phyloP scores from a whole-genome alignment of 192 early-diverging fungal genomes.

The Helicostylum pulchrum region DNA sequence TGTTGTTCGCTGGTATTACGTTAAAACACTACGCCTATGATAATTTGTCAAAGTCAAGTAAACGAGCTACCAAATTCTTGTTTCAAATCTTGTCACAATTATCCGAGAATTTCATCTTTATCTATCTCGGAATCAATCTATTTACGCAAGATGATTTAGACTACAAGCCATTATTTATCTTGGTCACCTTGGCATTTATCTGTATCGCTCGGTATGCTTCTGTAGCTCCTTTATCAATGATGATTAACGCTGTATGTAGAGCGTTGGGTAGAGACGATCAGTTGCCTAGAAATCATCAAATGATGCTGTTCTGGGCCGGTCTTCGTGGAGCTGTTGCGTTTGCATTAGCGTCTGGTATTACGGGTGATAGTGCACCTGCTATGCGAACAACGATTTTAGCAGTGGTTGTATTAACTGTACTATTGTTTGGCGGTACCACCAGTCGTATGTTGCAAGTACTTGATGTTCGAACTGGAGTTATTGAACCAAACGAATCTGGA shows the following conservation, averaged over 20 bases:
- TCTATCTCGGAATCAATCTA: conserved; percentile 91
- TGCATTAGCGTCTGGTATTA: conserved; percentile 84
- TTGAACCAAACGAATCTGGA: conserved; percentile 44
- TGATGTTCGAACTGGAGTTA: conserved; percentile 73
- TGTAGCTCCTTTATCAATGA: conserved; percentile 75
- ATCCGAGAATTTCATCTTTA: conserved; percentile 96
- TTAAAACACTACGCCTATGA: conserved; percentile 93
- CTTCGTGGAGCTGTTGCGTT: conserved; percentile 96
- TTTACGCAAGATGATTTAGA: conserved; percentile 76
- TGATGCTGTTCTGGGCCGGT: conserved; percentile 96
- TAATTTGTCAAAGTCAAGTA: conserved; percentile 76
- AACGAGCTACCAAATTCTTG: conserved; percentile 84
- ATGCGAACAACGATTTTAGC: conserved; percentile 88
- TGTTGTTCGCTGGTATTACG: conserved; percentile 89
- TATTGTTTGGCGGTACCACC: conserved; percentile 91
- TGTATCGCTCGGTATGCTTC: conserved; percentile 84
- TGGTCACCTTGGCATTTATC: conserved; percentile 72
- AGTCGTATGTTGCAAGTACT: conserved; percentile 74
- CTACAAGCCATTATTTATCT: conserved; percentile 73
- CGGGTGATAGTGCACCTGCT: conserved; percentile 61
- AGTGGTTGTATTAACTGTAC: conserved; percentile 87
- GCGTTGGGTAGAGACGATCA: conserved; percentile 48
- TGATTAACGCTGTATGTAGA: conserved; percentile 74
- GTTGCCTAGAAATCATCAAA: conserved; percentile 66
- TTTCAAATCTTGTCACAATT: conserved; percentile 91